Evolutionary conservation across 805 yeast species (phyloP).

Genomic region (Candida manassasensis): DNA sequence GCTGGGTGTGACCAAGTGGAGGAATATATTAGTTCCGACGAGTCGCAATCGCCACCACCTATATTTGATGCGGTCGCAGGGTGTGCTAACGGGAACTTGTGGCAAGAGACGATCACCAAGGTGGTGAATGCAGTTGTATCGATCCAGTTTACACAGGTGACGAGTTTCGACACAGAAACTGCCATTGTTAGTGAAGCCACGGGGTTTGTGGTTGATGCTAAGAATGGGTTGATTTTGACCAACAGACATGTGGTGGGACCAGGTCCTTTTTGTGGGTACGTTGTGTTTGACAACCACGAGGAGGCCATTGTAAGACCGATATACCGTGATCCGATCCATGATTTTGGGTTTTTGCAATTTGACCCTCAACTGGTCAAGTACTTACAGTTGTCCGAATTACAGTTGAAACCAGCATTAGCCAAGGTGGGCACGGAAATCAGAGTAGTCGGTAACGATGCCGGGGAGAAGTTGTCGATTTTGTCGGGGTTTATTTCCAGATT

Average conservation of each 20-base stretch:
- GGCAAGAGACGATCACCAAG: slow-evolving; percentile 78
- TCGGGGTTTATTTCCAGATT: slow-evolving; percentile 82
- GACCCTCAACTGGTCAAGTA: slow-evolving; percentile 69
- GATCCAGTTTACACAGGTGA: slow-evolving; percentile 82
- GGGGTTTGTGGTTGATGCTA: slow-evolving; percentile 87
- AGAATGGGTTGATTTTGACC: slow-evolving; percentile 77
- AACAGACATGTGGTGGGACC: slow-evolving; percentile 95
- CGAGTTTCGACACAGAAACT: slow-evolving; percentile 79
- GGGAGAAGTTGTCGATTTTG: slow-evolving; percentile 84
- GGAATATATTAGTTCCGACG: slow-evolving; percentile 8
- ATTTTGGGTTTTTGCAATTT: slow-evolving; percentile 83
- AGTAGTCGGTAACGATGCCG: slow-evolving; percentile 95
- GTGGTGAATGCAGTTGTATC: slow-evolving; percentile 87
- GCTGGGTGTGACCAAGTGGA: slow-evolving; percentile 4
- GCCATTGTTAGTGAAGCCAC: slow-evolving; percentile 88
- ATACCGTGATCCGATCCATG: slow-evolving; percentile 93
- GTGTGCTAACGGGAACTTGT: slow-evolving; percentile 23
- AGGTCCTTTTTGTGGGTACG: slow-evolving; percentile 89
- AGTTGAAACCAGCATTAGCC: slow-evolving; percentile 75
- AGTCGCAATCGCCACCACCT: slow-evolving; percentile 11
- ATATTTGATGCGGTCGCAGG: slow-evolving; percentile 11
- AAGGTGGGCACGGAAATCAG: slow-evolving; percentile 90
- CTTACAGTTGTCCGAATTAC: slow-evolving; percentile 63
- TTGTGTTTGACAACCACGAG: slow-evolving; percentile 90
- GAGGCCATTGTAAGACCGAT: slow-evolving; percentile 83